These are phyloP conservation scores for Fraxinus sp. DNA, from an alignment of 305 asterid genomes.

Conservation along the genomic window DNA sequence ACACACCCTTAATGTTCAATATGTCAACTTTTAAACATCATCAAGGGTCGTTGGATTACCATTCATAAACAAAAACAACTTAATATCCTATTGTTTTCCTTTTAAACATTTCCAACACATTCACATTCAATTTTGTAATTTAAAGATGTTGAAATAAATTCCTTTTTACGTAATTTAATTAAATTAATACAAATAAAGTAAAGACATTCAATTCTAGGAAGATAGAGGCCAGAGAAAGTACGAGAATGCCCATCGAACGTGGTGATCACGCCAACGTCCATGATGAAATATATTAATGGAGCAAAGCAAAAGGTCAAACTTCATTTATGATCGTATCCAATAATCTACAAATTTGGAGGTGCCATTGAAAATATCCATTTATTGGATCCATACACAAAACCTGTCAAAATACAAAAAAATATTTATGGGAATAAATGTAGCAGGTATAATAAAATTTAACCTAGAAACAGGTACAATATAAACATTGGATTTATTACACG, in stretches of 20 bases:
- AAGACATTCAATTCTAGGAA: background rate
- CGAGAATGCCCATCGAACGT: background rate
- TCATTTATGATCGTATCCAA: background rate
- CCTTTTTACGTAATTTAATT: background rate
- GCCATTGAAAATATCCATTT: background rate
- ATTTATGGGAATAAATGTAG: background rate
- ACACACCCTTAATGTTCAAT: background rate
- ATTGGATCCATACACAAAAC: background rate
- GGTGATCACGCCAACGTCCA: background rate
- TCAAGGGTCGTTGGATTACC: background rate
- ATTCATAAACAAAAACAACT: background rate
- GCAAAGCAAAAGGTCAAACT: background rate
- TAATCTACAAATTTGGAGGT: background rate
- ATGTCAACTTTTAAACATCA: background rate
- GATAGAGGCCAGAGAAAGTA: background rate
- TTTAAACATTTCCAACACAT: background rate
- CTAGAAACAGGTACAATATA: background rate
- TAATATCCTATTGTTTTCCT: background rate
- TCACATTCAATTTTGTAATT: background rate
- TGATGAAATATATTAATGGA: background rate
- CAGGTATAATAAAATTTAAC: background rate
- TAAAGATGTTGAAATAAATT: background rate
- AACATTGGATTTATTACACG: background rate
- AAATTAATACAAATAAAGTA: background rate
- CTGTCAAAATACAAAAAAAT: background rate